These are phyloP conservation scores for Colletotrichum tanaceti DNA, from an alignment of 2,329 filamentous ascomycete species.

Conservation along the genomic window DNA sequence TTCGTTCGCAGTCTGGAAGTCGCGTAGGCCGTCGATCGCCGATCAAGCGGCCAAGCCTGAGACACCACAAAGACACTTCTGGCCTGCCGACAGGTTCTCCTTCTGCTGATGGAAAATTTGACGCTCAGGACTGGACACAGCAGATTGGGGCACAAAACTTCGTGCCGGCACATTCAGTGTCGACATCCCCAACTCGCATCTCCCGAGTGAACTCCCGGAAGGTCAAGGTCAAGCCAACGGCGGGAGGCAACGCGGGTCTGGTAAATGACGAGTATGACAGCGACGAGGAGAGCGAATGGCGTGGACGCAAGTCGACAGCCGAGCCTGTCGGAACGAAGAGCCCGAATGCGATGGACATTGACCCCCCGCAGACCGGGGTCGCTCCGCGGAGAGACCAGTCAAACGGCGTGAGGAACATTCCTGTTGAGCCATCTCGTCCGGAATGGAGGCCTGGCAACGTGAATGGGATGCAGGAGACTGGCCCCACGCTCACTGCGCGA, in stretches of 20 bases:
- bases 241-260: slow-evolving; percentile 55
- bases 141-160: slow-evolving; percentile 68
- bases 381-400: slow-evolving; percentile 41
- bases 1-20: slow-evolving; percentile 54
- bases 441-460: slow-evolving; percentile 68
- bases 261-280: slow-evolving; percentile 61
- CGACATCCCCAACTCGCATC: slow-evolving; percentile 59
- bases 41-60: slow-evolving; percentile 46
- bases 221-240: slow-evolving; percentile 65
- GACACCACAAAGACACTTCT: slow-evolving; percentile 43
- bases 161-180: slow-evolving; percentile 55
- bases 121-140: slow-evolving; percentile 65
- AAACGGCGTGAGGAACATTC: slow-evolving; percentile 62
- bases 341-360: slow-evolving; percentile 74
- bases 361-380: slow-evolving; percentile 57
- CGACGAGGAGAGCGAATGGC: slow-evolving; percentile 55
- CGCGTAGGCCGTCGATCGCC: slow-evolving; percentile 57
- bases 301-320: slow-evolving; percentile 49
- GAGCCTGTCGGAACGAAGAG: slow-evolving; percentile 53
- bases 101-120: slow-evolving; percentile 53
- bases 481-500: slow-evolving; percentile 38
- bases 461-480: slow-evolving; percentile 41
- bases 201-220: slow-evolving; percentile 66
- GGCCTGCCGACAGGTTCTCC: slow-evolving; percentile 26
- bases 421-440: slow-evolving; percentile 67